Evolutionary conservation across 495 filamentous ascomycete genomes (phyloP).

Genomic region (Achaetomiella virescens): DNA sequence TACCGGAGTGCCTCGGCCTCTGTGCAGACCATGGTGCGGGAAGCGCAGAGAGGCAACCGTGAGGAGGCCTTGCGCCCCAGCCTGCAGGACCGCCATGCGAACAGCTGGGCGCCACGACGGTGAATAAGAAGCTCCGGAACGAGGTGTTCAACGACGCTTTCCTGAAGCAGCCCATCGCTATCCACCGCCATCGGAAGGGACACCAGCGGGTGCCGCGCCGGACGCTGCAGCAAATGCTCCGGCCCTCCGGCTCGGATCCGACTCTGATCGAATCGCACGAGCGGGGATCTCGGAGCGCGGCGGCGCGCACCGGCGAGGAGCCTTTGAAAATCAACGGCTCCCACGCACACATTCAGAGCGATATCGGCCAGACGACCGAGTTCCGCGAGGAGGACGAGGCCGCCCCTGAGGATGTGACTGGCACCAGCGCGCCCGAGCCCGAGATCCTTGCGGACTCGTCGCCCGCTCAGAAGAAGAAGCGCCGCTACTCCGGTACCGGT

Average conservation of each 20-base stretch:
- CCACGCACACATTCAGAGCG: slow-evolving; percentile 30
- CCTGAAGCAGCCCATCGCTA: slow-evolving; percentile 66
- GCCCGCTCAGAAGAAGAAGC: slow-evolving; percentile 36
- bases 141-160: slow-evolving; percentile 95
- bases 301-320: slow-evolving; percentile 1
- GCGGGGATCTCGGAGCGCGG: slow-evolving; percentile 8
- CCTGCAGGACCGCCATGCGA: slow-evolving; percentile 46
- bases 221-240: slow-evolving; percentile 33
- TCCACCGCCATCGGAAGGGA: slow-evolving; percentile 53
- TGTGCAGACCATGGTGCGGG: slow-evolving; percentile 4
- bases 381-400: slow-evolving; percentile 21
- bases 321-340: slow-evolving; percentile 3
- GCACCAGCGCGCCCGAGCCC: slow-evolving; percentile 51
- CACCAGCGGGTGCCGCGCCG: slow-evolving; percentile 53
- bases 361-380: slow-evolving; percentile 17
- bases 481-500: slow-evolving; percentile 76
- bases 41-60: background rate
- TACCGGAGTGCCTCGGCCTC: slow-evolving; percentile 36
- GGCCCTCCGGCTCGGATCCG: slow-evolving; percentile 30
- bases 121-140: slow-evolving; percentile 81
- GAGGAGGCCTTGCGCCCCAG: slow-evolving; percentile 28
- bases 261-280: slow-evolving; percentile 17
- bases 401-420: slow-evolving; percentile 41
- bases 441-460: slow-evolving; percentile 39
- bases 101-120: slow-evolving; percentile 91